Percentiles rank a stretch among this genome's conserved stretches.
These are phyloP conservation scores for Kodamaea plutei DNA, from an alignment of 1,139 yeast genomes.

Conservation along the genomic window DNA sequence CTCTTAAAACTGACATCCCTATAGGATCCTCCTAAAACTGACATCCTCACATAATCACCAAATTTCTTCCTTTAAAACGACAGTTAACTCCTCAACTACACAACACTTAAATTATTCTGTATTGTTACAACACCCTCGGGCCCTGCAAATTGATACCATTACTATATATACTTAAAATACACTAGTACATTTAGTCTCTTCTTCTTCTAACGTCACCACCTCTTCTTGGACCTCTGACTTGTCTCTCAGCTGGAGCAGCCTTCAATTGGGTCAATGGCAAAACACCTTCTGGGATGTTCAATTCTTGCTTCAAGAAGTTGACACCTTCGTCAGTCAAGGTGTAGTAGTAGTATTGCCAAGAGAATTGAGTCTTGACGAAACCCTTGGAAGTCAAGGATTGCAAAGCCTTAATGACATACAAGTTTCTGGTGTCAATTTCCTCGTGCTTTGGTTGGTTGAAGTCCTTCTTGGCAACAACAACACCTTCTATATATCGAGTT, in stretches of 20 bases:
- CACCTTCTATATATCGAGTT: constrained; percentile 73
- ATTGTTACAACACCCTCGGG: neutral
- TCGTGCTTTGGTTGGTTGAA: constrained; percentile 97
- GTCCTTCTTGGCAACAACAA: constrained; percentile 98
- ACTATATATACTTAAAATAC: constrained; percentile 6
- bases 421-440: constrained; percentile 96
- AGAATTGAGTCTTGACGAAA: constrained; percentile 98
- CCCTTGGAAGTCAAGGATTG: constrained; percentile 99
- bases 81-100: no score
- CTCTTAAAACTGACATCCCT: no score
- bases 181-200: constrained; percentile 35
- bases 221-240: constrained; percentile 49
- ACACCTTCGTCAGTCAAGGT: constrained; percentile 99
- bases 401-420: constrained; percentile 97
- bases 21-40: no score
- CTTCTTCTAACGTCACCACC: constrained; percentile 40
- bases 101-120: constrained; percentile 1
- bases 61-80: no score
- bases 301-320: constrained; percentile 96
- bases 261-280: constrained; percentile 98
- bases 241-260: constrained; percentile 87
- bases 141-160: constrained; percentile 4
- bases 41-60: no score
- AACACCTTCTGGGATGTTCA: constrained; percentile 97
- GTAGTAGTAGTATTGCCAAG: constrained; percentile 99